Evolutionary conservation across 768 basidiomycete species (phyloP), one percentile per base, ranked within the genome.

Genomic region (Hortiboletus flavorubellus): DNA sequence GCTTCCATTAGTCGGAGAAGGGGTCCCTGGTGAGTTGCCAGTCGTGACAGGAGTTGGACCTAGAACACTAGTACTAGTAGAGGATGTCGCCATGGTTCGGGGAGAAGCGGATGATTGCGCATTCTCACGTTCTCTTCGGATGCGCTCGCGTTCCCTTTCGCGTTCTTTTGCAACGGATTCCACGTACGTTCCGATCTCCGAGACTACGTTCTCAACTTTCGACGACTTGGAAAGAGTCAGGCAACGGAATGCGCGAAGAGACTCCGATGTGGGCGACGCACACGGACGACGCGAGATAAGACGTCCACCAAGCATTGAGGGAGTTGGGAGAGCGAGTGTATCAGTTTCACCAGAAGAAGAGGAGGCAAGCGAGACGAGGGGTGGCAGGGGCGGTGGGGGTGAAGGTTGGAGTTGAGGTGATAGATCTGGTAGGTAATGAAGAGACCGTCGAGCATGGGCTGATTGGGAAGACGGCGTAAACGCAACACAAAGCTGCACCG

Each of bases 141-240:
- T 76, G 29, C 88, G 77, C 60, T 91, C 89, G 7, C 89, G 77
- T 67, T 93, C 91, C 53, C 78, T 76, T 56, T 93, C 91, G 16
- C 91, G 76, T 62, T 93, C 91, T 58, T 81, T 82, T 4, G 84
- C 85, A 6, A 91, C 80, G 9, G 80, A 79, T 53, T 93, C 91
- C 7, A 93, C 87, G 61, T 89, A 92, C 2, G 75, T 75, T 31
- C 83, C 81, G 16, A 89, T 79, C 65, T 88, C 84, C 3, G 73
- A 65, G 2, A 86, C 87, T 7, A 86, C 78, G 6, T 70, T 73
- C 18, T 76, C 75, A 11, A 87, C 69, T 49, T 79, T 79, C 47
- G 76, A 78, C 6, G 75, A 72, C 46, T 77, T 78, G 1, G 79
- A 77, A 16, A 84, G 71, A 0, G 83, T 79, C 21, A 89, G 67